A percentile compares a stretch with the other conserved stretches of the same genome.
Evolutionary conservation across 148 eudicot species (phyloP).

Genomic region (Amaranthus cruentus): DNA sequence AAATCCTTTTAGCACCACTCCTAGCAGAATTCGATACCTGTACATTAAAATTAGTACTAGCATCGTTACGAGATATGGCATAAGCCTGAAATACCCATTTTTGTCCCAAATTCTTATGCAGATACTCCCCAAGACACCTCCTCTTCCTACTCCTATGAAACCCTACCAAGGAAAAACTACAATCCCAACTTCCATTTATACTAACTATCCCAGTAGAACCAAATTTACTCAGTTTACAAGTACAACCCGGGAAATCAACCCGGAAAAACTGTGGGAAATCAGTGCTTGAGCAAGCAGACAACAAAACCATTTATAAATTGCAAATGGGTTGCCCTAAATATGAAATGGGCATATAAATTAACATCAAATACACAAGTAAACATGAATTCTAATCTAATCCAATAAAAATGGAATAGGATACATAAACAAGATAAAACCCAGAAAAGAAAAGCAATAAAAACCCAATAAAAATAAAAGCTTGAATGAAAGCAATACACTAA

Average conservation of each 20-base stretch:
- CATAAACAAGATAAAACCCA: neutral
- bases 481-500: neutral
- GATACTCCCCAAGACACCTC: slow-evolving; percentile 19
- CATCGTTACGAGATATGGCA: slow-evolving; percentile 31
- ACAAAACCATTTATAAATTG: slow-evolving; percentile 38
- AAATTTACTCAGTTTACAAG: slow-evolving; percentile 27
- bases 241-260: slow-evolving; percentile 17
- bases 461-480: neutral
- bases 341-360: slow-evolving; percentile 21
- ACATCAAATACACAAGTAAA: slow-evolving; percentile 27
- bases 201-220: neutral
- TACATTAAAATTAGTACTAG: slow-evolving; percentile 35
- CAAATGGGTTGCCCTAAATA: slow-evolving; percentile 13
- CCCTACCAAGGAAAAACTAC: slow-evolving; percentile 19
- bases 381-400: slow-evolving; percentile 20
- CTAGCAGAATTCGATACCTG: slow-evolving; percentile 40
- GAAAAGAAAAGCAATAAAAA: neutral
- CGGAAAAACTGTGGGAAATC: slow-evolving; percentile 15
- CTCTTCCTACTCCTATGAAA: slow-evolving; percentile 20
- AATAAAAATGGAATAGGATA: neutral
- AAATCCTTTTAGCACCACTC: slow-evolving; percentile 48
- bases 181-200: slow-evolving; percentile 17
- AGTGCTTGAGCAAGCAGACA: slow-evolving; percentile 20
- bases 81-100: slow-evolving; percentile 31
- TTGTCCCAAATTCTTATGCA: slow-evolving; percentile 7